Evolutionary conservation across 768 basidiomycete species (phyloP).

Genomic region (Gymnopilus junonius): DNA sequence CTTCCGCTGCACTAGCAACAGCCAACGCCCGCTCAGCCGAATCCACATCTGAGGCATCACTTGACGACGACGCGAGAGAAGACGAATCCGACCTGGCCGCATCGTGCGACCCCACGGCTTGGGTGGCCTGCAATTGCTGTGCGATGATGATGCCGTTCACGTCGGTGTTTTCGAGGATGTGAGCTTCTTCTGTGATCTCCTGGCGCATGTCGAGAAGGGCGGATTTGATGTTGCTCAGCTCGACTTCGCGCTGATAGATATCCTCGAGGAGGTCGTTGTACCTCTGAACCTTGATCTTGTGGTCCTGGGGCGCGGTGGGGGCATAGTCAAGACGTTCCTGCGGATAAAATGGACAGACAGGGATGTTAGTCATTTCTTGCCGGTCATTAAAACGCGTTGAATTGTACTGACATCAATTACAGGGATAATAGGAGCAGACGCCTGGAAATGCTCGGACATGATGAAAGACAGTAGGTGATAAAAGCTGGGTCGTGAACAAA

Average conservation of each 20-base stretch:
- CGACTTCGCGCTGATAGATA: conserved; percentile 38
- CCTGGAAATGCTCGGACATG: conserved; percentile 25
- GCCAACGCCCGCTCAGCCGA: conserved; percentile 21
- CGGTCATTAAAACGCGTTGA: background rate
- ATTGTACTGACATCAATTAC: conserved; percentile 35
- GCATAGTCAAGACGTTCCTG: conserved; percentile 35
- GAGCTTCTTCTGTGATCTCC: conserved; percentile 35
- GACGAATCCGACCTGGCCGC: conserved; percentile 21
- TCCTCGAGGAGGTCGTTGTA: conserved; percentile 41
- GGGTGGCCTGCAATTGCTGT: background rate
- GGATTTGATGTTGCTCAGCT: conserved; percentile 35
- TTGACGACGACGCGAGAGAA: background rate
- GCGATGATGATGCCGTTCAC: conserved; percentile 3
- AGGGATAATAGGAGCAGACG: conserved; percentile 34
- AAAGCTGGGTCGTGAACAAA: conserved; percentile 4
- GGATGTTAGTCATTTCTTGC: background rate
- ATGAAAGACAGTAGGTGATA: conserved; percentile 13
- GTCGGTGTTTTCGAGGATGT: conserved; percentile 17
- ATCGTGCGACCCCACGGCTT: conserved; percentile 13
- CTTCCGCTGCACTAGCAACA: conserved; percentile 22
- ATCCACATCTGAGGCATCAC: conserved; percentile 18
- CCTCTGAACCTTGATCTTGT: conserved; percentile 33
- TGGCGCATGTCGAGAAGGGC: conserved; percentile 34
- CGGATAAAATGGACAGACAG: conserved; percentile 1
- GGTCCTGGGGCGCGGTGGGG: conserved; percentile 27